Base-by-base conservation (phyloP, 2,329 filamentous ascomycete genomes). In the Penicillium sp. region DNA sequence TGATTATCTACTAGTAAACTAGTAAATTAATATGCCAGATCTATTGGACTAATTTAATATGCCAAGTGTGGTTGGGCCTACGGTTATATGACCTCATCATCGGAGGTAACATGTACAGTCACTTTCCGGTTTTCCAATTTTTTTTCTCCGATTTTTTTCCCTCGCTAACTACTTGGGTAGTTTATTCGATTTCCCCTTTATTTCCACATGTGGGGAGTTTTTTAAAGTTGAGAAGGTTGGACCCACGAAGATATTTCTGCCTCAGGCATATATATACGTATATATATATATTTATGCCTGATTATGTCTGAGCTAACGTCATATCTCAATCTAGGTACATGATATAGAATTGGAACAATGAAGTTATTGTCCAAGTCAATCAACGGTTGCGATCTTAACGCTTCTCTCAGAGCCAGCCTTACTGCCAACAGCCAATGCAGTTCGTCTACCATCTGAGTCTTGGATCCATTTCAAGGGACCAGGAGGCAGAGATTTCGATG, bases 401-500 rank as follows among this genome's bases (percentile, higher is more conserved):
- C n/a, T 45, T 19, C 65, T 56, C 41, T 37, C 41, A 6, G 28
- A 31, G 1, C 52, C 60, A 19, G 17, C 57, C 3, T 57, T 41
- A 9, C 45, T 59, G 28, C 66, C 66, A n/a, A 63, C 64, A 12
- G 62, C 66, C 14, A 67, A 43, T 14, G 54, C 46, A 25, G 25
- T 55, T 25, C 37, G 47, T 9, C 37, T 40, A 1, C 65, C 63
- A 28, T 54, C n/a, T 12, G 44, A 36, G 11, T 57, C 51, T 14
- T 58, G 26, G 4, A 52, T 36, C 58, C 60, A 68, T 37, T 67
- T 66, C 19, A 65, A 43, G 9, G 65, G 66, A 12, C 66, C 62
- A 25, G 45, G 46, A 16, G 59, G 61, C 12, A 64, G 37, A 33
- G 22, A 33, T 8, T n/a, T 17, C 9, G 41, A 22, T 5, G 12